Conservation (phyloP, 768 basidiomycete genomes). For the Aureoboletus auriporus region DNA sequence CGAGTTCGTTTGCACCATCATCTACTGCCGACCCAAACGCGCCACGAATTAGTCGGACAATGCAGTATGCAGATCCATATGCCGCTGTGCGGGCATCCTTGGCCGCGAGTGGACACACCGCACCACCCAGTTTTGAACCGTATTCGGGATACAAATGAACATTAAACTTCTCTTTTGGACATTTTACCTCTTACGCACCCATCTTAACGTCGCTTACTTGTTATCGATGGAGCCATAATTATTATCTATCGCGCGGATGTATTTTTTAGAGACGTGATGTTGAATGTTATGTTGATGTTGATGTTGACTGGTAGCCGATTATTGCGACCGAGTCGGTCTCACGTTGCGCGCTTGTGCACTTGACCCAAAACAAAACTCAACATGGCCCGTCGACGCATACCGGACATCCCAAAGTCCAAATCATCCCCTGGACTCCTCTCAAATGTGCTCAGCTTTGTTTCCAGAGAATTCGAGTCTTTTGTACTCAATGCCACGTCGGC, state of each 20-base stretch:
- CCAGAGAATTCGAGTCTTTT: constrained; percentile 69
- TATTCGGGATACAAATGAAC: constrained; percentile 49
- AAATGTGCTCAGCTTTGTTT: constrained; percentile 65
- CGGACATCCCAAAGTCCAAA: not conserved
- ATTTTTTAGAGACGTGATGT: constrained; percentile 5
- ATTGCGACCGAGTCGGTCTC: constrained; percentile 17
- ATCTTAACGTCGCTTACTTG: constrained; percentile 9
- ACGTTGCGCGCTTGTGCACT: constrained; percentile 11
- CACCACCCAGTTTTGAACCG: constrained; percentile 51
- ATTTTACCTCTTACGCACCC: constrained; percentile 6
- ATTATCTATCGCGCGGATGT: constrained; percentile 11
- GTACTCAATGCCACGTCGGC: constrained; percentile 56
- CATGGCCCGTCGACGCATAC: constrained; percentile 10
- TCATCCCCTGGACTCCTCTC: constrained; percentile 45
- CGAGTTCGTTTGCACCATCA: constrained; percentile 32
- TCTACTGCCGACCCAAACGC: constrained; percentile 30
- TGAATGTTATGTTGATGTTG: constrained; percentile 4
- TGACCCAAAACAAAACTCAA: not conserved
- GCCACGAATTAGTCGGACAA: constrained; percentile 75
- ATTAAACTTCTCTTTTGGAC: not conserved
- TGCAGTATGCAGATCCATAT: constrained; percentile 92
- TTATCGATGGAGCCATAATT: not conserved
- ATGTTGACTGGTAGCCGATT: not conserved
- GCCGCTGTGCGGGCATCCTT: constrained; percentile 71
- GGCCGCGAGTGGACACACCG: constrained; percentile 27